Percentiles rank a stretch among this genome's conserved stretches.
Conservation (phyloP, 768 basidiomycete species). For the Fibroporia radiculosa region DNA sequence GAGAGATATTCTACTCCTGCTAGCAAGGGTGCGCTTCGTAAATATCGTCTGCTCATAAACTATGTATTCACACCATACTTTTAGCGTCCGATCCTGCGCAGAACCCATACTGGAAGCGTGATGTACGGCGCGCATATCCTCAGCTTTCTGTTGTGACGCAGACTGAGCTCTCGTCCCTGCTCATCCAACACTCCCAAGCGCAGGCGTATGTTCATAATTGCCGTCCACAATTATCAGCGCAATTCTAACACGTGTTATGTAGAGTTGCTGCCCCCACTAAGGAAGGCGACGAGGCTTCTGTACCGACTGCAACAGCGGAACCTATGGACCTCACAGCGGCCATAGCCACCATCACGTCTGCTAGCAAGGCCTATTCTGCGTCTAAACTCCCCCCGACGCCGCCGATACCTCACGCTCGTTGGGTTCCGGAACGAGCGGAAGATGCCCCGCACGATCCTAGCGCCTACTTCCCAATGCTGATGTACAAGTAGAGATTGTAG, state of each 20-base stretch:
- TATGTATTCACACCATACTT: slow-evolving; percentile 10
- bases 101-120: slow-evolving; percentile 95
- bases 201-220: slow-evolving; percentile 55
- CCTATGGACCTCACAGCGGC: slow-evolving; percentile 63
- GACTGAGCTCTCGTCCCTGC: slow-evolving; percentile 66
- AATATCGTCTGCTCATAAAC: not conserved
- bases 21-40: slow-evolving; percentile 56
- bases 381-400: slow-evolving; percentile 66
- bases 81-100: slow-evolving; percentile 79
- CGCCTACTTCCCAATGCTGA: slow-evolving; percentile 77
- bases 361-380: slow-evolving; percentile 50
- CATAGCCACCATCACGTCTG: slow-evolving; percentile 55
- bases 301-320: slow-evolving; percentile 37
- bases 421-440: slow-evolving; percentile 64
- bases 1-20: slow-evolving; percentile 85
- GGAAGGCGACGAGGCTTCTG: slow-evolving; percentile 28
- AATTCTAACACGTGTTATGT: slow-evolving; percentile 10
- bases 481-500: slow-evolving; percentile 30
- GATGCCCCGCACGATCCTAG: slow-evolving; percentile 79
- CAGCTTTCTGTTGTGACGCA: slow-evolving; percentile 87
- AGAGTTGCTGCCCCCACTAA: slow-evolving; percentile 49
- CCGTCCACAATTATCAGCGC: not conserved
- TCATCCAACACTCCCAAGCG: slow-evolving; percentile 69
- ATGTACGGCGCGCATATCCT: slow-evolving; percentile 89
- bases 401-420: slow-evolving; percentile 61